Conservation (phyloP, 345 rosid species). For the Melaleuca quinquenervia region DNA sequence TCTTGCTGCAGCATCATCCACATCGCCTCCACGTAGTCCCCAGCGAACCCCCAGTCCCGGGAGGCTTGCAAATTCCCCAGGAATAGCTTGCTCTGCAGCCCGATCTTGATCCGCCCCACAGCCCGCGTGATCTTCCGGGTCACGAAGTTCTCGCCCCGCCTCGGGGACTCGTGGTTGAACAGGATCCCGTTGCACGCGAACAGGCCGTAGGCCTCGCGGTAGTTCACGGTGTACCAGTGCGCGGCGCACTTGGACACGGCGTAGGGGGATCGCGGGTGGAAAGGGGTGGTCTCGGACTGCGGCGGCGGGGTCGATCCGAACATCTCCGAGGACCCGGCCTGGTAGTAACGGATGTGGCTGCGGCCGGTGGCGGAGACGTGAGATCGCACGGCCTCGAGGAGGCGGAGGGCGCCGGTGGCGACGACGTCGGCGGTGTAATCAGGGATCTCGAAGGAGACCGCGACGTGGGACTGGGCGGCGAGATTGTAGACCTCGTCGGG, state of each 20-base stretch:
- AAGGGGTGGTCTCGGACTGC: conserved; percentile 67
- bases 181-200: conserved; percentile 87
- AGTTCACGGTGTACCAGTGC: conserved; percentile 96
- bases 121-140: conserved; percentile 94
- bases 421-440: conserved; percentile 94
- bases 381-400: conserved; percentile 91
- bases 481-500: conserved; percentile 94
- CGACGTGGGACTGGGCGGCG: conserved; percentile 93
- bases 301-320: conserved; percentile 94
- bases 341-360: conserved; percentile 56
- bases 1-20: conserved; percentile 98
- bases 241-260: conserved; percentile 93
- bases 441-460: conserved; percentile 93
- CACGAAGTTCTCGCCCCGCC: conserved; percentile 90
- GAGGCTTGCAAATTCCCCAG: conserved; percentile 83
- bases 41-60: conserved; percentile 94
- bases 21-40: conserved; percentile 98
- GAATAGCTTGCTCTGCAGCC: conserved; percentile 73
- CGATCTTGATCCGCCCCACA: conserved; percentile 76
- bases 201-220: conserved; percentile 82
- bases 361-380: conserved; percentile 69
- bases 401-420: conserved; percentile 89
- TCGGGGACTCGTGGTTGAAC: conserved; percentile 89
- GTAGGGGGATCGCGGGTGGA: conserved; percentile 96
- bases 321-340: conserved; percentile 97